These are phyloP conservation scores for Persicaria tinctoria DNA, from an alignment of 148 eudicot species.

Conservation along the genomic window DNA sequence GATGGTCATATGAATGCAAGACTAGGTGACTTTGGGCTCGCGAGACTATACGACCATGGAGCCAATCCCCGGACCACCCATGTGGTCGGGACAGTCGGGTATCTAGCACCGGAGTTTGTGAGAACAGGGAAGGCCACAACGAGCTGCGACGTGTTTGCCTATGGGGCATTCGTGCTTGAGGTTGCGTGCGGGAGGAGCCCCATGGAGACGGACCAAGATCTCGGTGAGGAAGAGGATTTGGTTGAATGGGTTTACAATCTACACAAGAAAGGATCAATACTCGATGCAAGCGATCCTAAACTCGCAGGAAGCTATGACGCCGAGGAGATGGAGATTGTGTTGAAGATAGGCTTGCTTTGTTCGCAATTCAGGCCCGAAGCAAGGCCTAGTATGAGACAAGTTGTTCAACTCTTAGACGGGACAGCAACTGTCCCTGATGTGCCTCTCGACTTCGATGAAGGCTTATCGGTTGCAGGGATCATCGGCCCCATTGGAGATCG, in stretches of 20 bases:
- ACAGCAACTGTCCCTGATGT: not conserved
- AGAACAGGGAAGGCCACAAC: conserved; percentile 12
- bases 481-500: not conserved
- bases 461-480: not conserved
- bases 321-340: conserved; percentile 26
- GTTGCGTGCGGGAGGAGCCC: conserved; percentile 16
- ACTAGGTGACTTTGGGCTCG: conserved; percentile 14
- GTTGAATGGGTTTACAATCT: conserved; percentile 13
- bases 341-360: conserved; percentile 31
- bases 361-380: conserved; percentile 23
- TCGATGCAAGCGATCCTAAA: conserved; percentile 24
- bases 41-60: conserved; percentile 6
- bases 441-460: not conserved
- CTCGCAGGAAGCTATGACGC: conserved; percentile 17
- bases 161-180: conserved; percentile 10
- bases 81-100: conserved; percentile 11
- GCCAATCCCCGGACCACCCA: conserved; percentile 7
- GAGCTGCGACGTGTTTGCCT: not conserved
- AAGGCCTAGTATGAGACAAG: conserved; percentile 40
- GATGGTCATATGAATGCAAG: conserved; percentile 12
- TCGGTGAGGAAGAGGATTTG: conserved; percentile 5
- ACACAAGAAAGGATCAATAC: conserved; percentile 24
- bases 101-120: conserved; percentile 11
- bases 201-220: not conserved
- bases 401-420: conserved; percentile 22